A percentile compares a stretch with the other conserved stretches of the same genome.
Conservation (phyloP, 1,284 basidiomycete species). For the Naganishia albida region DNA sequence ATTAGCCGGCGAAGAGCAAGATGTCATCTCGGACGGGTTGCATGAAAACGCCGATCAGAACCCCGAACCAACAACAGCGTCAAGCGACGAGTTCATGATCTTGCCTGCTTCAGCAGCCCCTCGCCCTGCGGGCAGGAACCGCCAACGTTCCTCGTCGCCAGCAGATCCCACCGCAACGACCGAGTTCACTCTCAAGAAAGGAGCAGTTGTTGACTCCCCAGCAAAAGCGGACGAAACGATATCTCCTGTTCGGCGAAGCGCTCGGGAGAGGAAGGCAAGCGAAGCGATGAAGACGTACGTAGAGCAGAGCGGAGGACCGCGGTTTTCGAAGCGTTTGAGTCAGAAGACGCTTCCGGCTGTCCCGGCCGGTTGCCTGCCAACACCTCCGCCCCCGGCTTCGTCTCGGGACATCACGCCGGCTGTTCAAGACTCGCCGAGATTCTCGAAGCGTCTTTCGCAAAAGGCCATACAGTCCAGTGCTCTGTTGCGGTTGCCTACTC, state of each 20-base stretch:
- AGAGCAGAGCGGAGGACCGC: not conserved
- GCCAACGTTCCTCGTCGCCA: not conserved
- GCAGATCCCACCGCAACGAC: not conserved
- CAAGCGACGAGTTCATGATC: not conserved
- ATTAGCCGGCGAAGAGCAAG: not conserved
- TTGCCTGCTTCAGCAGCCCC: not conserved
- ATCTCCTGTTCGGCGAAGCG: not conserved
- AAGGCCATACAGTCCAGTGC: not conserved
- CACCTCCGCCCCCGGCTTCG: not conserved
- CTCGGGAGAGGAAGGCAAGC: constrained; percentile 1
- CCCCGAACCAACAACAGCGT: not conserved
- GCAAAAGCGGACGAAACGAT: not conserved
- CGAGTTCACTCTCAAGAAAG: not conserved
- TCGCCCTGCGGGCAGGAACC: not conserved
- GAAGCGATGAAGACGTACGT: constrained; percentile 8
- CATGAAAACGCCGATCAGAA: not conserved
- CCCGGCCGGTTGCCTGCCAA: not conserved
- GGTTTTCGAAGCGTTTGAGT: not conserved
- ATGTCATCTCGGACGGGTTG: not conserved
- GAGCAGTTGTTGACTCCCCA: not conserved
- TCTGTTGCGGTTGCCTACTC: too few species aligned
- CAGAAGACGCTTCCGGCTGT: not conserved
- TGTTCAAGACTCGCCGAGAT: not conserved
- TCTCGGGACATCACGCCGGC: not conserved
- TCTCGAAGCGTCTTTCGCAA: not conserved